Percentiles rank a stretch among this genome's conserved stretches.
Conservation (phyloP, 73 alveolate species). For the Durusdinium trenchii region DNA sequence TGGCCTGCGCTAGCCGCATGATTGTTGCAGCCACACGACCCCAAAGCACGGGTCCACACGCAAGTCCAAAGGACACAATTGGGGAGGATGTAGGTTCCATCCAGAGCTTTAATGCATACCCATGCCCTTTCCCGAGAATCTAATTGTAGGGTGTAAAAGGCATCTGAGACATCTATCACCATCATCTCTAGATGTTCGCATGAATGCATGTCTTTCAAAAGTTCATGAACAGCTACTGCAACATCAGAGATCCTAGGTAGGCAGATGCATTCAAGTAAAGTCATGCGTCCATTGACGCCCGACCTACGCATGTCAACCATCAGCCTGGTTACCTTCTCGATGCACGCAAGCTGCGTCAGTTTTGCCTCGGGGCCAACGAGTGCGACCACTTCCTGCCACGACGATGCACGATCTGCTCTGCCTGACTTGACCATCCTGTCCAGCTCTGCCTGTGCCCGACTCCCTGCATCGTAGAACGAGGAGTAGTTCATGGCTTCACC, state of each 20-base stretch:
- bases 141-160: not conserved
- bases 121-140: not conserved
- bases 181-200: not conserved
- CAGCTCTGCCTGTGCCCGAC: not conserved
- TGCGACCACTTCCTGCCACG: slow-evolving; percentile 1
- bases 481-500: not conserved
- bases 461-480: slow-evolving; percentile 27
- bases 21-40: not conserved
- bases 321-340: not conserved
- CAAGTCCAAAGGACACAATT: too few species aligned
- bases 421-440: not conserved
- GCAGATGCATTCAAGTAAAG: not conserved
- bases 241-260: not conserved
- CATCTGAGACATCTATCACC: not conserved
- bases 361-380: slow-evolving; percentile 14
- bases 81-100: not conserved
- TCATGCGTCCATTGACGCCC: not conserved
- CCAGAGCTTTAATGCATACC: not conserved
- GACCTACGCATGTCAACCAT: not conserved
- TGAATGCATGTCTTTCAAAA: not conserved
- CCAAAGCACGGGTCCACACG: not conserved
- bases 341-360: slow-evolving; percentile 29
- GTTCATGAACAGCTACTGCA: not conserved
- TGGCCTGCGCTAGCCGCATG: too few species aligned
- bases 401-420: not conserved